Evolutionary conservation across 768 basidiomycete species (phyloP), one percentile per base, ranked within the genome.

Genomic region (Trametes sanguinea): DNA sequence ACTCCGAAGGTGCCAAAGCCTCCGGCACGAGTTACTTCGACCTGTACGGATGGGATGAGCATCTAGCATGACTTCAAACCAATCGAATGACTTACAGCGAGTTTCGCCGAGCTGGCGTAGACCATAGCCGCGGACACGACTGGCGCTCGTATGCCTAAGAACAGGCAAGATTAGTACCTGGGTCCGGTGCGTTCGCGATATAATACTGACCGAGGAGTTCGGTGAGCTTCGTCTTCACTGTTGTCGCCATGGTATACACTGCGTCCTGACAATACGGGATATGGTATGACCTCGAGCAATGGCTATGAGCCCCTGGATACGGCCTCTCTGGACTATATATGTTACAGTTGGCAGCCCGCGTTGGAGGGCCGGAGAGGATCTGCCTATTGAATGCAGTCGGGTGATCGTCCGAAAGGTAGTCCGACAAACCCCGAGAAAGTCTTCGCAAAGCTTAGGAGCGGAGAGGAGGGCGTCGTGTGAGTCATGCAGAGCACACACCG

Each of bases 1-100:
- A 84, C 78, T 14, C 83, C 78, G 0, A 91, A 67, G 71, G 93
- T 92, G 1, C 89, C 92, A 60, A 92, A 87, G 16, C 87, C 92
- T n/a, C 92, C 92, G 10, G 77, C 90, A 1, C 80, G 77, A 22
- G 83, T 78, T 33, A 89, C 87, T 53, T 83, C 78, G 2, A 85
- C 84, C 70, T 71, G 42, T 14, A 32, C 27, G 30, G 27, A 2
- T 29, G 1, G 33, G n/a, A 9, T 16, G 16, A 46, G 7, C 42
- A 43, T 13, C 10, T 43, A 39, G 39, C 42, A n/a, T 14, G 42
- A 43, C 39, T 39, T 43, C 8, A 43, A 9, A n/a, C 8, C 14
- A 14, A 37, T 30, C 16, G 37, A 17, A 57, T 5, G 8, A 39
- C 67, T 48, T 43, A 69, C 71, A 44, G 61, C 72, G 4, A 70